phyloP scores from a whole-genome alignment of 768 basidiomycete species.

The Sarcodon aspratus region DNA sequence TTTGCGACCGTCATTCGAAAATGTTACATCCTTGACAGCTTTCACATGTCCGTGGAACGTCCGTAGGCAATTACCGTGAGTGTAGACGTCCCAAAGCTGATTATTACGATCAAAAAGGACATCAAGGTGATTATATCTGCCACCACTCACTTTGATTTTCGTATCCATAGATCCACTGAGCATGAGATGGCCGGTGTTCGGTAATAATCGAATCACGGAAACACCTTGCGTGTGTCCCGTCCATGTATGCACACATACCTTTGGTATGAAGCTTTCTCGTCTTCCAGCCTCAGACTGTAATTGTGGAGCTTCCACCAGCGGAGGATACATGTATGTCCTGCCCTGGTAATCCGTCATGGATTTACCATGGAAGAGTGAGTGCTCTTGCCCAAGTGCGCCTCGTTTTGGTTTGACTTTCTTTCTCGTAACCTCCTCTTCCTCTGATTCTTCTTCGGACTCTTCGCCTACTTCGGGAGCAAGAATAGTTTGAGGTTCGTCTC shows the following conservation, averaged over 20 bases:
- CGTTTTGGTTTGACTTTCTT: conserved; percentile 76
- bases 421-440: conserved; percentile 39
- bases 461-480: conserved; percentile 37
- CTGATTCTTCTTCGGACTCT: conserved; percentile 18
- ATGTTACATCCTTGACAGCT: conserved; percentile 92
- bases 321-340: conserved; percentile 95
- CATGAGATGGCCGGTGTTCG: conserved; percentile 84
- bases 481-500: conserved; percentile 55
- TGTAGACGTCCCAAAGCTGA: conserved; percentile 97
- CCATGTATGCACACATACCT: conserved; percentile 94
- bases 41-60: conserved; percentile 97
- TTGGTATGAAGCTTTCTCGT: conserved; percentile 90
- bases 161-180: conserved; percentile 97
- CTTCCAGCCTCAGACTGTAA: conserved; percentile 70
- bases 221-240: conserved; percentile 97
- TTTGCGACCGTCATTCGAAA: conserved; percentile 83
- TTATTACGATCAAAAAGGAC: conserved; percentile 1
- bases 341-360: conserved; percentile 96
- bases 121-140: not conserved
- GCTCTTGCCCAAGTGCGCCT: conserved; percentile 77
- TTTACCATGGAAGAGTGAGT: conserved; percentile 95
- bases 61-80: conserved; percentile 89
- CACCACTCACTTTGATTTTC: conserved; percentile 74
- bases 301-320: conserved; percentile 78
- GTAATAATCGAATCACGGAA: conserved; percentile 88